Evolutionary conservation across 805 yeast species (phyloP), one percentile per base, ranked within the genome.

Genomic region (Teunomyces barrocoloradensis): DNA sequence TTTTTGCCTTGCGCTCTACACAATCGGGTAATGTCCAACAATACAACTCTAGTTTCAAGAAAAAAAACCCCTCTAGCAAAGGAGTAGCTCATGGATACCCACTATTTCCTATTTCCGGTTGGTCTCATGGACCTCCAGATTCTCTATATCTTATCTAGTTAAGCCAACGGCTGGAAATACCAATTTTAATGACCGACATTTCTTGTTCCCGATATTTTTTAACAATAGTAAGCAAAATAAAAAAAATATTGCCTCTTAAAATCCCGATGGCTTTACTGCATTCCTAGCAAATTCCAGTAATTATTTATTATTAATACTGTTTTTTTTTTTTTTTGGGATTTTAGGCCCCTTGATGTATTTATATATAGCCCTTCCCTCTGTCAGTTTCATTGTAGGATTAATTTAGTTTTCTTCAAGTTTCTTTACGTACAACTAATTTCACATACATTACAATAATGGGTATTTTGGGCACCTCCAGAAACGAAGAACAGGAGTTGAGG

Each of bases 391-490:
- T 1, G 20, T 18, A 18, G 20, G 4, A 18, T 18, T 18, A 18
- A 18, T 18, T 18, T 18, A 18, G 20, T 32, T 13, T 32, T 32
- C 18, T n/a, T 13, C 13, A 6, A n/a, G 18, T 32, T 32, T 15
- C 34, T 4, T n/a, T 13, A n/a, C 9, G 17, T 17, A 34, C n/a
- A 10, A 9, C 6, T 36, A 37, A 18, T 18, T 18, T 15, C 13
- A 35, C 40, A 37, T 13, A n/a, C 11, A 37, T 3, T 7, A 25
- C 7, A 25, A 25, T 21, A 29, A 69, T 69, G 73, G 73, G 65
- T 5, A 40, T 65, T n/a, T 65, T 70, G 37, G 73, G 75, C 9
- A 61, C 73, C 6, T 59, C 69, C 4, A 35, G 56, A 25, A 43
- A 53, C 11, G 74, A 69, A 44, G 71, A 66, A 48, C 57, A 52